These are phyloP conservation scores for Tylopilus subfusipes DNA, from an alignment of 768 basidiomycete genomes.

Conservation along the genomic window DNA sequence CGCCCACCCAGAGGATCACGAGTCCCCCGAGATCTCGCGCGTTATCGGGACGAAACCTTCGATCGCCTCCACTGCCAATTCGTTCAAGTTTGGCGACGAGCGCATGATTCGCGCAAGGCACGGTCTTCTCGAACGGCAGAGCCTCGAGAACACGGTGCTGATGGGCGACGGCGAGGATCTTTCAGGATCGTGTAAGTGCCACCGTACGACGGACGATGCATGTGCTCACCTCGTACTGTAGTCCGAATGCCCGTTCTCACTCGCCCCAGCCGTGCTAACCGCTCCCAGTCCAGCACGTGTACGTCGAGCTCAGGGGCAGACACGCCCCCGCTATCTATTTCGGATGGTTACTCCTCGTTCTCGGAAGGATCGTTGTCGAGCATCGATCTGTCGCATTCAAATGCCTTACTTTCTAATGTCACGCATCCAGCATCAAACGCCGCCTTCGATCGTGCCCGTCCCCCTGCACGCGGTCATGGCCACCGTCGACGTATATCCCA, in stretches of 20 bases:
- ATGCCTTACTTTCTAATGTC: slow-evolving; percentile 50
- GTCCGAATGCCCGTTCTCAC: slow-evolving; percentile 58
- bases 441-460: slow-evolving; percentile 36
- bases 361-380: slow-evolving; percentile 76
- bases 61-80: slow-evolving; percentile 55
- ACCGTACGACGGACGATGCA: not conserved
- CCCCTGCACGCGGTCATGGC: slow-evolving; percentile 56
- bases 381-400: slow-evolving; percentile 66
- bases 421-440: slow-evolving; percentile 48
- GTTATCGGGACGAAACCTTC: slow-evolving; percentile 58
- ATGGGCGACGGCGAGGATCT: slow-evolving; percentile 64
- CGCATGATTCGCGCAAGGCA: slow-evolving; percentile 63
- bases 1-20: slow-evolving; percentile 1
- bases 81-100: slow-evolving; percentile 62
- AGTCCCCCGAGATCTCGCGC: slow-evolving; percentile 43
- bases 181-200: slow-evolving; percentile 45
- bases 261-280: slow-evolving; percentile 46
- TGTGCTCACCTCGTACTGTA: slow-evolving; percentile 19
- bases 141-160: slow-evolving; percentile 62
- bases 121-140: slow-evolving; percentile 62
- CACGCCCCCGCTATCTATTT: slow-evolving; percentile 67
- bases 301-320: slow-evolving; percentile 65
- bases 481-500: slow-evolving; percentile 71
- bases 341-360: slow-evolving; percentile 61
- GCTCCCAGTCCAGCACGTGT: slow-evolving; percentile 67